Base-by-base conservation (phyloP, 2,329 filamentous ascomycete species). In the Ascochyta pisi region DNA sequence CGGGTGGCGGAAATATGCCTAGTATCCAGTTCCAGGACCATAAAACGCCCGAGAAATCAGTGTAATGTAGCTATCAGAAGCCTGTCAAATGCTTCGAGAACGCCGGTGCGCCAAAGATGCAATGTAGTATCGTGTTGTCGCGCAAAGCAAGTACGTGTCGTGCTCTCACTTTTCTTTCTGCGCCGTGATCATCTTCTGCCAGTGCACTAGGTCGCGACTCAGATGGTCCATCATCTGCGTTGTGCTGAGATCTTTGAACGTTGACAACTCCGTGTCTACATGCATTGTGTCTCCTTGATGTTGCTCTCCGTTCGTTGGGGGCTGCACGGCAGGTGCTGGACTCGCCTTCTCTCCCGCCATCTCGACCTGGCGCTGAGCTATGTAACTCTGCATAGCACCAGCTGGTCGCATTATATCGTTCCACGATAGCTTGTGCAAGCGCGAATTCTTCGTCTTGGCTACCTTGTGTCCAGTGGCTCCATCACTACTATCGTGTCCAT, bases 171-270 rank as follows among this genome's bases (percentile, higher is more conserved):
- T 74, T 38, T 73, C 71, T 6, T 60, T 70, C 38, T 66, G 61
- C 23, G 70, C 64, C 1, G 60, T 57, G 19, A 76, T 65, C 69
- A 73, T 72, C 41, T 89, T 88, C 77, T 96, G 91, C 91, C 91
- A 96, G 68, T 90, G 89, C 63, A 94, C 85, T 67, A 96, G 83
- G 72, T 92, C 87, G 59, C 89, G 84, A 58, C 89, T 93, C 73
- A 96, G 77, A 65, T 87, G 83, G 73, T 96, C 92, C 91, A 96
- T 96, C 91, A 96, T 96, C 76, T 96, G 91, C 61, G 91, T 81
- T 64, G 89, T 92, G 54, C 81, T 90, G 61, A 96, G 79, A 8
- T 89, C 84, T 64, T 88, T 90, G 74, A 96, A 96, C 22, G 58
- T 62, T 24, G 66, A 66, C 23, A 73, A 34, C 4, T 71, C 71